phyloP scores from a whole-genome alignment of 495 filamentous ascomycete species.

The Achaetomiella virescens region DNA sequence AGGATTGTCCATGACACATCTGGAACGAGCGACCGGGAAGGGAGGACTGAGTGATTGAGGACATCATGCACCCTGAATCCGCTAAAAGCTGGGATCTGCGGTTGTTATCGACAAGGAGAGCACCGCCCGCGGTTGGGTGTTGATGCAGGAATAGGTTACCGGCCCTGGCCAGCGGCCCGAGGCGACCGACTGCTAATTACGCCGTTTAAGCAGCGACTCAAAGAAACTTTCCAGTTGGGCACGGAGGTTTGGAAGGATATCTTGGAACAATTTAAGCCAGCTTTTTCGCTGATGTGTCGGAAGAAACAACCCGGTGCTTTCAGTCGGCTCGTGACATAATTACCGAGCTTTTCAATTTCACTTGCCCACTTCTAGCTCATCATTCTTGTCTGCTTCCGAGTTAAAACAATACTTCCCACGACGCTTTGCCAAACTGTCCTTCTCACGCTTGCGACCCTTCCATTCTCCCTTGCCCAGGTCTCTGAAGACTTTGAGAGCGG shows the following conservation, averaged over 20 bases:
- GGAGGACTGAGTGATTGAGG: too few species aligned
- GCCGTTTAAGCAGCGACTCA: neutral
- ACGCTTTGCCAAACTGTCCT: constrained; percentile 26
- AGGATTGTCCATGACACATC: too few species aligned
- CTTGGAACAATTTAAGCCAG: neutral
- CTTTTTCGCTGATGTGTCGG: too few species aligned
- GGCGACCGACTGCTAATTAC: constrained; percentile 1
- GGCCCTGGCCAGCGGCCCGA: constrained; percentile 1
- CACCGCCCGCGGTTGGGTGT: neutral
- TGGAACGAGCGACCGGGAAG: too few species aligned
- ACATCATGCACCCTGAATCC: too few species aligned
- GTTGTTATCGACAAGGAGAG: neutral
- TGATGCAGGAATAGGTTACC: constrained; percentile 4
- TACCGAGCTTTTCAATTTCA: too few species aligned
- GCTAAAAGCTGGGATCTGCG: too few species aligned
- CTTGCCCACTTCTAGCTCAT: too few species aligned
- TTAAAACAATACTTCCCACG: neutral
- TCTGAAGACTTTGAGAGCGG: constrained; percentile 49
- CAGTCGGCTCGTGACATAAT: too few species aligned
- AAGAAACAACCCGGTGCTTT: too few species aligned
- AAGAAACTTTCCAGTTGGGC: constrained; percentile 2
- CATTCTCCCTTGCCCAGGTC: constrained; percentile 45
- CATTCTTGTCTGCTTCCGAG: neutral
- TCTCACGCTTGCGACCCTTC: constrained; percentile 41
- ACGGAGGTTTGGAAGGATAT: neutral